Conservation (phyloP, 805 yeast genomes). For the Cyberlindnera mississippiensis region DNA sequence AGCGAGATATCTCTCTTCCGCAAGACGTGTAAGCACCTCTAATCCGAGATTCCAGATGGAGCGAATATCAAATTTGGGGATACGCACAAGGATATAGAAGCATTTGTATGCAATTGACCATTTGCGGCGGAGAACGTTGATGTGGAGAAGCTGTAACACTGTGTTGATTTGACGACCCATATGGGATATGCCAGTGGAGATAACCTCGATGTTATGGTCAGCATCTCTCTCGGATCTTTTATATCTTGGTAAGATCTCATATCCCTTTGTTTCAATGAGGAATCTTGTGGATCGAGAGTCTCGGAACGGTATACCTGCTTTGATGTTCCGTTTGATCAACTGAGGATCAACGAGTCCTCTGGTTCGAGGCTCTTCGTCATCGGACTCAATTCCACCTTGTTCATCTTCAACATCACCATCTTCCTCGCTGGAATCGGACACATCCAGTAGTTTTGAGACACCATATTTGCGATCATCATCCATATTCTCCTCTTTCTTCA, state of each 20-base stretch:
- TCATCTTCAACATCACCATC: neutral
- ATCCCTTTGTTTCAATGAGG: neutral
- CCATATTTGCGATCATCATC: neutral
- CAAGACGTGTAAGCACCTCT: slow-evolving; percentile 39
- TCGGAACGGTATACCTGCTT: neutral
- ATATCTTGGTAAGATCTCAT: neutral
- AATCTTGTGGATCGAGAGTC: neutral
- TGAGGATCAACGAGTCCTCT: too few relatives aligned
- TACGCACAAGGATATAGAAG: slow-evolving; percentile 45
- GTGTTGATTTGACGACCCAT: slow-evolving; percentile 9
- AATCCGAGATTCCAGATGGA: slow-evolving; percentile 63
- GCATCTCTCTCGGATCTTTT: neutral
- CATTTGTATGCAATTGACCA: slow-evolving; percentile 56
- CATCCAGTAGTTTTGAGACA: too few relatives aligned
- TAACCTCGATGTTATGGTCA: neutral
- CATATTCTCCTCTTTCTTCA: neutral
- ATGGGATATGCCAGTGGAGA: neutral
- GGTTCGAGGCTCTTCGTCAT: too few relatives aligned
- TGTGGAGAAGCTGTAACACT: slow-evolving; percentile 34
- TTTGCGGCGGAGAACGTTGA: slow-evolving; percentile 41
- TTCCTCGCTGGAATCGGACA: neutral
- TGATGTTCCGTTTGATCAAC: too few relatives aligned
- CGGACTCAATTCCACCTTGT: too few relatives aligned
- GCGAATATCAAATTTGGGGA: slow-evolving; percentile 48
- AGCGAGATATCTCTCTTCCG: slow-evolving; percentile 10